Conservation (phyloP, 1,284 basidiomycete species). For the Leccinum pseudoinsigne region DNA sequence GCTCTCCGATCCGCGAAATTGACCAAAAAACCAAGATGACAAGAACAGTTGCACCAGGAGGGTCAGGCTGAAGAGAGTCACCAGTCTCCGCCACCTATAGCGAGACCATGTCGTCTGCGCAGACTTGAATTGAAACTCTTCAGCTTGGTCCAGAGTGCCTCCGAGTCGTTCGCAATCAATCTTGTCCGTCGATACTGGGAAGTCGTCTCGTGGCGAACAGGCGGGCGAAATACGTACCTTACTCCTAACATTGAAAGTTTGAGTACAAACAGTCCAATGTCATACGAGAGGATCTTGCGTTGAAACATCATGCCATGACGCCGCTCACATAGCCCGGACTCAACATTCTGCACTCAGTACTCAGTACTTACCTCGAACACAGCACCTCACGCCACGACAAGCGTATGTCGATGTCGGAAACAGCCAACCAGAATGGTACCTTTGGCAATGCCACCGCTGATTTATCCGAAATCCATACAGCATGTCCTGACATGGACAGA, state of each 20-base stretch:
- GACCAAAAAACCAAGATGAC: neutral
- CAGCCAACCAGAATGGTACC: too few species aligned
- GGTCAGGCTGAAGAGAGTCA: constrained; percentile 11
- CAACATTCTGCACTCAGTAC: neutral
- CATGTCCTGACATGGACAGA: too few species aligned
- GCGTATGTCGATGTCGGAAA: neutral
- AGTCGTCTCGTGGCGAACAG: neutral
- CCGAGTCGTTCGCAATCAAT: neutral
- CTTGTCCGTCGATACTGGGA: neutral
- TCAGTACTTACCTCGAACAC: neutral
- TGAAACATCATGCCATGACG: too few species aligned
- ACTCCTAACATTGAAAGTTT: too few species aligned
- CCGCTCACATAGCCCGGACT: too few species aligned
- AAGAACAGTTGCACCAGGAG: constrained; percentile 13
- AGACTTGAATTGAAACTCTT: neutral
- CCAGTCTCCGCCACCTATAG: neutral
- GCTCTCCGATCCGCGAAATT: neutral
- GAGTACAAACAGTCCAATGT: too few species aligned
- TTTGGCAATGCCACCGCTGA: too few species aligned
- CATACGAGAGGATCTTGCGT: too few species aligned
- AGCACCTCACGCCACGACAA: too few species aligned
- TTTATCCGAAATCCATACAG: too few species aligned
- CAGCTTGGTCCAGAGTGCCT: neutral
- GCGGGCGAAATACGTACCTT: too few species aligned
- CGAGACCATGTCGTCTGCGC: neutral